phyloP scores from a whole-genome alignment of 2,329 filamentous ascomycete genomes.

The Fusarium sp. region DNA sequence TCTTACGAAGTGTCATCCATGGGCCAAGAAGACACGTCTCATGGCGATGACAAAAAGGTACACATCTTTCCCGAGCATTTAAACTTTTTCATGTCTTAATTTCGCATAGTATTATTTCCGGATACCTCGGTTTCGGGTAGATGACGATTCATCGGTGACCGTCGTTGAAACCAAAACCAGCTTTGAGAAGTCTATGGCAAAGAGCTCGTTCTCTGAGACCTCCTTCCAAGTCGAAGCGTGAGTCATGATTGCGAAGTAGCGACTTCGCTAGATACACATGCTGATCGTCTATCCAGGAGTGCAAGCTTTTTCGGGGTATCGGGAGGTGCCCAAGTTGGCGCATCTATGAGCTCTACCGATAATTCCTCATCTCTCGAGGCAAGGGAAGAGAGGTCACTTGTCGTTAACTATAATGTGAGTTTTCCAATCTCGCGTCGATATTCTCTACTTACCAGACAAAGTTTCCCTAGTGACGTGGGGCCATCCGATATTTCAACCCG shows the following conservation, averaged over 20 bases:
- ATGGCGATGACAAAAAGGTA: neutral
- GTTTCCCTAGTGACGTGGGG: no score
- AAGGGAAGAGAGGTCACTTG: neutral
- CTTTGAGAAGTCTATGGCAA: neutral
- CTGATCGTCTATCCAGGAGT: neutral
- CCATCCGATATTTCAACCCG: no score
- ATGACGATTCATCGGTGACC: neutral
- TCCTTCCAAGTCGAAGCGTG: neutral
- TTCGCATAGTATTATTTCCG: neutral
- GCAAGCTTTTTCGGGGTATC: neutral
- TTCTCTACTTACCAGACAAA: neutral
- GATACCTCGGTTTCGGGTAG: neutral
- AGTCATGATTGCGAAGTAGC: no score
- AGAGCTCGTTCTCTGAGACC: neutral
- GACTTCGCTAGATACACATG: no score
- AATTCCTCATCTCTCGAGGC: no score
- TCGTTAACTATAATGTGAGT: neutral
- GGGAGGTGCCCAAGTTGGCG: neutral
- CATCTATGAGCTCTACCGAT: neutral
- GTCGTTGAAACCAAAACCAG: neutral
- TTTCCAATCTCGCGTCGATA: no score
- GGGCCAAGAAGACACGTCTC: neutral
- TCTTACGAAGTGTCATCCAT: neutral
- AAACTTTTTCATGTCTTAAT: neutral
- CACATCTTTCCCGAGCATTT: no score